These are phyloP conservation scores for Nothophoma quercina DNA, from an alignment of 2,329 filamentous ascomycete species.

Conservation along the genomic window DNA sequence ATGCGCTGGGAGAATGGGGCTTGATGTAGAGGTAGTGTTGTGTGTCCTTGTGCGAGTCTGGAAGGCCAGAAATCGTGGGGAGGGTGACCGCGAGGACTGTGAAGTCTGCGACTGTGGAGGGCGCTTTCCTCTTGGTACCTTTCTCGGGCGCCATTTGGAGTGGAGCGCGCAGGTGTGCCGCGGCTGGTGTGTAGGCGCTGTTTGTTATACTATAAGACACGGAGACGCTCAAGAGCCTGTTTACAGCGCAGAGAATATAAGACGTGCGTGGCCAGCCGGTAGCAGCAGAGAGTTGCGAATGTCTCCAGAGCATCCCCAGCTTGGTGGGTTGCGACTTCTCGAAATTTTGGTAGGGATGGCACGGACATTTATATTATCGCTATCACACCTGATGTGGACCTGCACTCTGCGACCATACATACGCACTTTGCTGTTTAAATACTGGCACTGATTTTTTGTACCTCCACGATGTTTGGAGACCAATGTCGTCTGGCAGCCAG, in stretches of 20 bases:
- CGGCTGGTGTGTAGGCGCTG: too few species aligned
- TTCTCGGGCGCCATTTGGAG: slow-evolving; percentile 30
- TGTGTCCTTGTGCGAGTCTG: slow-evolving; percentile 54
- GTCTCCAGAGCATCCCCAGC: slow-evolving; percentile 3
- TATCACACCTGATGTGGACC: slow-evolving; percentile 3
- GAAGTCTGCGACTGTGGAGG: slow-evolving; percentile 65
- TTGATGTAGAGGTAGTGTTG: slow-evolving; percentile 89
- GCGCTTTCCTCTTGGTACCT: slow-evolving; percentile 28
- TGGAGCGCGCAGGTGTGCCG: too few species aligned
- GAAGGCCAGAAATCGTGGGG: slow-evolving; percentile 53
- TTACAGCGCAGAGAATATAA: too few species aligned
- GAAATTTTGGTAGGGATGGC: slow-evolving; percentile 47
- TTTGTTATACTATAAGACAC: too few species aligned
- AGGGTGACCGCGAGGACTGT: slow-evolving; percentile 73
- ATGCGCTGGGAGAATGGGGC: slow-evolving; percentile 76
- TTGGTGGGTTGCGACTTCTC: slow-evolving; percentile 23
- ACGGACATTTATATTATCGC: slow-evolving; percentile 22
- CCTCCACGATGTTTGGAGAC: too few species aligned
- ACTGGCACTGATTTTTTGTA: too few species aligned
- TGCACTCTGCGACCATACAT: too few species aligned
- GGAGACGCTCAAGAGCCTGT: too few species aligned
- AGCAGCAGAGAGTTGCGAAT: not conserved
- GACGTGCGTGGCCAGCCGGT: not conserved
- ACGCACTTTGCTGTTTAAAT: too few species aligned
- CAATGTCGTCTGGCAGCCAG: too few species aligned